Base-by-base conservation (phyloP, 139 green algal species). In the Yamagishiella unicocca region DNA sequence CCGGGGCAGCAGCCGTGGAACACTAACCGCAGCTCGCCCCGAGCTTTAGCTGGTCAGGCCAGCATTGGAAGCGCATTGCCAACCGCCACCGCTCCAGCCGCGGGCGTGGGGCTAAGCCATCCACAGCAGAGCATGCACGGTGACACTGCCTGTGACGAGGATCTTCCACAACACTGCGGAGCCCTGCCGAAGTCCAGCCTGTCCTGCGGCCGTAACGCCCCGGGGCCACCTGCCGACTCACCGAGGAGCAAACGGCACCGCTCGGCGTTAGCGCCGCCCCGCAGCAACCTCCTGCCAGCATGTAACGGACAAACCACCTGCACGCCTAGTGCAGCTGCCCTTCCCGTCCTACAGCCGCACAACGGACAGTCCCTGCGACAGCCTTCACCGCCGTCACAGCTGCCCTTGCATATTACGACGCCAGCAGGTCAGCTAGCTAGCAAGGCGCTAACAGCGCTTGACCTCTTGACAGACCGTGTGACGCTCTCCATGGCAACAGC, bases 391-490 rank as follows among this genome's bases (percentile, higher is more conserved):
- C 19, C 22, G 58, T n/a, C 58, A 17, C 22, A 29, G 17, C 58
- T 22, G 19, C 19, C 19, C 58, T 22, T 22, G 19, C 6, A 27
- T 29, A 6, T 22, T 22, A 6, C 58, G 14, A 29, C 58, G n/a
- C 70, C 21, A 40, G 9, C 66, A 74, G 3, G 10, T 74, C n/a
- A n/a, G 31, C 12, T 78, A 38, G 72, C 72, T 7, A 14, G 74
- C 31, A 46, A 46, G n/a, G 17, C 35, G n/a, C 74, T 82, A 10
- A 82, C 74, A 1, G 46, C 74, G 14, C 46, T 50, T 31, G 74
- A 82, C 74, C 35, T 82, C 46, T n/a, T 82, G n/a, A 35, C 31
- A 7, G 74, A 67, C 10, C 74, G 74, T 0, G 70, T 78, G 74
- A n/a, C 25, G 50, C 46, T 67, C 31, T 46, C 1, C 31, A 21